A percentile compares a stretch with the other conserved stretches of the same genome.
Conservation (phyloP, 2,329 filamentous ascomycete species). For the Apiospora arundinis region DNA sequence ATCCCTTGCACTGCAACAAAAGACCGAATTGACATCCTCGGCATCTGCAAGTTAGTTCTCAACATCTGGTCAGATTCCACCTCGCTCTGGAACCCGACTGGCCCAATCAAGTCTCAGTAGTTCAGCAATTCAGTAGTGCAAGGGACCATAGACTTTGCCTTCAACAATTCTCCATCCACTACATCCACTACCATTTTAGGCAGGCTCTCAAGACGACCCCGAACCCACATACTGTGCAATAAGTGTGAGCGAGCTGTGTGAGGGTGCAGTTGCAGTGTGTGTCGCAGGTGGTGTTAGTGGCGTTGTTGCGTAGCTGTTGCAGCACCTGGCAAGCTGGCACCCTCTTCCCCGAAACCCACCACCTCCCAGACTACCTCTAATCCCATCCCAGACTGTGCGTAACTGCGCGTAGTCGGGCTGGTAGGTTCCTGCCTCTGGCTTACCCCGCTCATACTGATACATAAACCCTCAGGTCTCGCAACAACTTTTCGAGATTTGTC, state of each 20-base stretch:
- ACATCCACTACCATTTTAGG: not conserved
- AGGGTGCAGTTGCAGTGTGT: not conserved
- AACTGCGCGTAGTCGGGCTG: not conserved
- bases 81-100: constrained; percentile 1
- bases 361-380: not conserved
- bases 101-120: not conserved
- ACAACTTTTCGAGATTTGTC: not conserved
- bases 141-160: not conserved
- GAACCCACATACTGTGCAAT: constrained; percentile 5
- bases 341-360: constrained; percentile 18
- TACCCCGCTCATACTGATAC: constrained; percentile 17
- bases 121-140: constrained; percentile 1
- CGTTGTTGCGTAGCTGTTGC: constrained; percentile 1
- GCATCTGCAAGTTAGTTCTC: constrained; percentile 12
- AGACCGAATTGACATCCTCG: constrained; percentile 7
- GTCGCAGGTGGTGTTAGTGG: not conserved
- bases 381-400: not conserved
- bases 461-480: constrained; percentile 14
- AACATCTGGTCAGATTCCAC: not conserved
- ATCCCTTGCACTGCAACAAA: not conserved
- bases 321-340: not conserved
- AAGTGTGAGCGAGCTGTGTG: not conserved
- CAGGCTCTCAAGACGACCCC: not conserved
- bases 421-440: too few relatives aligned
- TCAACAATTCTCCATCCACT: constrained; percentile 8